Evolutionary conservation across 1,139 yeast genomes (phyloP).

Genomic region (Zhuliangozyma parablackwelliae): DNA sequence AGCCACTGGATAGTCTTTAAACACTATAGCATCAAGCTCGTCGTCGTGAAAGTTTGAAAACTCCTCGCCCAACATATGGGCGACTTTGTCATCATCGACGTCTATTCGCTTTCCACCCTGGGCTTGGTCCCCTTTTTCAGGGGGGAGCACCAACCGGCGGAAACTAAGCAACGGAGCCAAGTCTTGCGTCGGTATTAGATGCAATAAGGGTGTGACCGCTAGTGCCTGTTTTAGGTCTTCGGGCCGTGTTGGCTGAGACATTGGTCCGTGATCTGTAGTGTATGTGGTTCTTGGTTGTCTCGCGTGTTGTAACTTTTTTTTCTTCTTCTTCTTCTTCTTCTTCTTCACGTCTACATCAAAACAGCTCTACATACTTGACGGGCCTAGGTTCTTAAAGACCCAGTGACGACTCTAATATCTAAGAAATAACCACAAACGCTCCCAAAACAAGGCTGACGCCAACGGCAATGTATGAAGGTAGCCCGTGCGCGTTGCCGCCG

Average conservation of each 20-base stretch:
- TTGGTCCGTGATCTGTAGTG: too few relatives aligned
- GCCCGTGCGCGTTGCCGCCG: too few relatives aligned
- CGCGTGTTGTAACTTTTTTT: too few relatives aligned
- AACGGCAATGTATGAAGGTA: too few relatives aligned
- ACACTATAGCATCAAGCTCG: conserved; percentile 14
- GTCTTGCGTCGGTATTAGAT: conserved; percentile 27
- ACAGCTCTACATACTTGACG: too few relatives aligned
- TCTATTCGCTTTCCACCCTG: not conserved
- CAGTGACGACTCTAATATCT: too few relatives aligned
- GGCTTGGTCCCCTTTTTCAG: not conserved
- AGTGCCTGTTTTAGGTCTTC: conserved; percentile 19
- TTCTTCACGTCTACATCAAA: too few relatives aligned
- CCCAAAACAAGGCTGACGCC: too few relatives aligned
- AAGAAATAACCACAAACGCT: too few relatives aligned
- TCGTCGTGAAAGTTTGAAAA: conserved; percentile 12
- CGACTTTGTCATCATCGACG: conserved; percentile 3
- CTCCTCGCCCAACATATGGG: conserved; percentile 16
- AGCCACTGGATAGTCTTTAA: not conserved
- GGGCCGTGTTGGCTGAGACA: not conserved
- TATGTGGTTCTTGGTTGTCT: too few relatives aligned
- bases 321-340: too few relatives aligned
- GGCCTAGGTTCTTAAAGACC: too few relatives aligned
- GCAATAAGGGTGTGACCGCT: conserved; percentile 24
- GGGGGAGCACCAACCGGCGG: conserved; percentile 4
- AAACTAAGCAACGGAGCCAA: conserved; percentile 17